A percentile compares a stretch with the other conserved stretches of the same genome.
These are phyloP conservation scores for Candida anutae DNA, from an alignment of 1,139 yeast genomes.

Conservation along the genomic window DNA sequence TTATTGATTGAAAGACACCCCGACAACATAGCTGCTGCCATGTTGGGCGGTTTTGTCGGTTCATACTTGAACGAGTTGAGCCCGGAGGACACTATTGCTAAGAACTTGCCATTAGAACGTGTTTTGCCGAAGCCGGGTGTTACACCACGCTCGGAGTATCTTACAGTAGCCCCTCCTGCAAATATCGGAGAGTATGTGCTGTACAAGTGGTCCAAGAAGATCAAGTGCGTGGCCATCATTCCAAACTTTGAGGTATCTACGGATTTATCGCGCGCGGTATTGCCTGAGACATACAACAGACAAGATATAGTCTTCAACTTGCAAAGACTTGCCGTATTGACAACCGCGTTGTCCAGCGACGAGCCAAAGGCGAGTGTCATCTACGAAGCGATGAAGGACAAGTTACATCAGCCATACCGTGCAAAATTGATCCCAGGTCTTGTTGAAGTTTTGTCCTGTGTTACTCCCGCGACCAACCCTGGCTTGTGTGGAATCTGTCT, in stretches of 20 bases:
- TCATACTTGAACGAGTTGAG: constrained; percentile 79
- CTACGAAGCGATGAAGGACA: constrained; percentile 94
- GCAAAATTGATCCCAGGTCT: constrained; percentile 87
- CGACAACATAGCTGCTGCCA: constrained; percentile 95
- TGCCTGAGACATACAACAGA: constrained; percentile 74
- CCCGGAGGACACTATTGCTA: constrained; percentile 60
- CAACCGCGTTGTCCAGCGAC: constrained; percentile 64
- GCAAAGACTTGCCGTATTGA: constrained; percentile 39
- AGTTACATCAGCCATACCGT: constrained; percentile 92
- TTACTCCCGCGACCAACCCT: constrained; percentile 74
- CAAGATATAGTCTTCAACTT: constrained; percentile 84
- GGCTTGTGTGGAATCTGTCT: constrained; percentile 91
- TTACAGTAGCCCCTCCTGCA: constrained; percentile 53
- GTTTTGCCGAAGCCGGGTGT: constrained; percentile 69
- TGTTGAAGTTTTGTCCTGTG: constrained; percentile 66
- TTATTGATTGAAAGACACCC: constrained; percentile 97
- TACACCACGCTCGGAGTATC: constrained; percentile 47
- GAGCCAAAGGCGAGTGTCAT: constrained; percentile 79
- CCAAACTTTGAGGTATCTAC: constrained; percentile 94
- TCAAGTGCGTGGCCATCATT: constrained; percentile 83
- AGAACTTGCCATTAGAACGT: constrained; percentile 76
- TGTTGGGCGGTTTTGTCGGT: constrained; percentile 98
- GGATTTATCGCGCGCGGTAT: constrained; percentile 80
- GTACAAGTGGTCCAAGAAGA: constrained; percentile 73
- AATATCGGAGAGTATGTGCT: constrained; percentile 85